These are phyloP conservation scores for Phytopythium sindhum DNA, from an alignment of 352 stramenopile genomes.

Conservation along the genomic window DNA sequence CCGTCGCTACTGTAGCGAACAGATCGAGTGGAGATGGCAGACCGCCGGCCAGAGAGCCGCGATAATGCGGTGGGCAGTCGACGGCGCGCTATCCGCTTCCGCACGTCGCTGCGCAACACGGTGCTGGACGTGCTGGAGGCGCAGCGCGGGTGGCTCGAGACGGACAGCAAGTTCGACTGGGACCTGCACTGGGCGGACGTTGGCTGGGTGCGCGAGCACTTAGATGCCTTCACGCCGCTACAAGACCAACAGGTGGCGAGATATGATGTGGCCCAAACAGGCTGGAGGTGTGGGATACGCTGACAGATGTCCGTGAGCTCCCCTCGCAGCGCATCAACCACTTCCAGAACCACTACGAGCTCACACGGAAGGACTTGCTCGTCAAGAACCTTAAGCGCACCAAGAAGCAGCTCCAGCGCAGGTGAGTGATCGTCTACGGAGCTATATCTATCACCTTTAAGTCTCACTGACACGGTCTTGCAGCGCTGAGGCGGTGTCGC, in stretches of 20 bases:
- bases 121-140: constrained; percentile 74
- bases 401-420: constrained; percentile 64
- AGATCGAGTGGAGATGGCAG: neutral
- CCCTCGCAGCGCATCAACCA: constrained; percentile 87
- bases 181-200: constrained; percentile 89
- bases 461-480: constrained; percentile 81
- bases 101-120: constrained; percentile 91
- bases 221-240: constrained; percentile 56
- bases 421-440: constrained; percentile 59
- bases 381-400: constrained; percentile 95
- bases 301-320: constrained; percentile 27
- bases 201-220: constrained; percentile 89
- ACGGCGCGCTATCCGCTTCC: constrained; percentile 32
- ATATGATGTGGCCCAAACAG: neutral
- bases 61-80: neutral
- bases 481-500: constrained; percentile 8
- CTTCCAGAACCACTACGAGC: constrained; percentile 66
- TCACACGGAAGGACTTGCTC: constrained; percentile 93
- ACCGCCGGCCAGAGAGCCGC: constrained; percentile 3
- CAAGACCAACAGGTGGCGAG: constrained; percentile 56
- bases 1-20: neutral
- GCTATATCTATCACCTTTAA: neutral
- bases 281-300: constrained; percentile 65
- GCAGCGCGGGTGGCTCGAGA: constrained; percentile 88
- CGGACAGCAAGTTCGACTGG: constrained; percentile 83